Evolutionary conservation across 23 red algal species (phyloP).

Genomic region (Gracilaria gracilis): DNA sequence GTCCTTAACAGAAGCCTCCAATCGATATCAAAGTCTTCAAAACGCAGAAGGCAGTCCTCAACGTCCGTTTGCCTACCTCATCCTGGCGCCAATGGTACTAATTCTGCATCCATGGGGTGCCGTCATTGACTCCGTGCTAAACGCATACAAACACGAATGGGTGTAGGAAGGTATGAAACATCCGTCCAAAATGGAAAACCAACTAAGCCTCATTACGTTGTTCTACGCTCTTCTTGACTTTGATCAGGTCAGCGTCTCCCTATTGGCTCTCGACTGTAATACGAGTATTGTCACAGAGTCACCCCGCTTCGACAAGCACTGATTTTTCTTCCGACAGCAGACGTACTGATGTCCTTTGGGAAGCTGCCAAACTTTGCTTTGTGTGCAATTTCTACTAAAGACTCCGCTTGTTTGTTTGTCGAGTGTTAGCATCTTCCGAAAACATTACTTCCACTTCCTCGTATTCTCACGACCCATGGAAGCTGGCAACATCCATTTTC

Average conservation of each 20-base stretch:
- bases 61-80: conserved; percentile 80
- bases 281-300: conserved; percentile 8
- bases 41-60: conserved; percentile 60
- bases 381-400: background rate
- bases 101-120: conserved; percentile 72
- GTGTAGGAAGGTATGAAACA: conserved; percentile 14
- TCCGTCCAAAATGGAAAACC: background rate
- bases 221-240: conserved; percentile 14
- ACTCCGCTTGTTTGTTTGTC: conserved; percentile 10
- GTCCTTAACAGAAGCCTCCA: conserved; percentile 45
- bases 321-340: background rate
- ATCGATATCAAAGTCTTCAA: conserved; percentile 81
- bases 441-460: background rate
- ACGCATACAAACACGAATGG: conserved; percentile 36
- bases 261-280: background rate
- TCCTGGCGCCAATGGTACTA: conserved; percentile 75
- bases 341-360: conserved; percentile 17
- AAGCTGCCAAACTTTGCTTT: background rate
- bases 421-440: background rate
- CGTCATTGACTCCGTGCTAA: conserved; percentile 82
- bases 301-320: conserved; percentile 15
- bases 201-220: background rate
- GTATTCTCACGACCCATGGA: conserved; percentile 17
- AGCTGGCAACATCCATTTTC: background rate
- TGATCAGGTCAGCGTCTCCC: background rate